Conservation (phyloP, 345 rosid genomes). For the Eucalyptus melliodora region DNA sequence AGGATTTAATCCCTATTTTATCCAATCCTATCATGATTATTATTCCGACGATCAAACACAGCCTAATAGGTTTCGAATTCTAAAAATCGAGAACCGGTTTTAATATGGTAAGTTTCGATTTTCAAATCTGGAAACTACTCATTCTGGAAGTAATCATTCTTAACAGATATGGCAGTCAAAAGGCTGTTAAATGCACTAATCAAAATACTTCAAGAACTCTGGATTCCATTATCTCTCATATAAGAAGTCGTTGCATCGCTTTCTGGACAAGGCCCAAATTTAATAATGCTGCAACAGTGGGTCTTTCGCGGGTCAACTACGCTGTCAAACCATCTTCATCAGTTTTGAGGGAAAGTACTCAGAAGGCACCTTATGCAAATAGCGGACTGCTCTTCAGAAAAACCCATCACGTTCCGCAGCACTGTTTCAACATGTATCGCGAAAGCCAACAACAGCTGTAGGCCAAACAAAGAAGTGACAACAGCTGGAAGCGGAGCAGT, state of each 20-base stretch:
- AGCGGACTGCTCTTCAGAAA: not conserved
- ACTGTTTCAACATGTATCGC: not conserved
- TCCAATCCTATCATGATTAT: too few relatives aligned
- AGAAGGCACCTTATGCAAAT: not conserved
- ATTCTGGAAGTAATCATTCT: not conserved
- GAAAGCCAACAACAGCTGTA: not conserved
- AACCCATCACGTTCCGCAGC: not conserved
- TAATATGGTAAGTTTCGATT: not conserved
- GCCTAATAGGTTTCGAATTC: not conserved
- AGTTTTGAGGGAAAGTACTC: not conserved
- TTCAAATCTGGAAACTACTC: not conserved
- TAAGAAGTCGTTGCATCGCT: not conserved
- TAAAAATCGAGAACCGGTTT: not conserved
- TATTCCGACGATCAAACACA: too few relatives aligned
- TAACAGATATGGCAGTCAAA: not conserved
- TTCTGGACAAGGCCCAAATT: not conserved
- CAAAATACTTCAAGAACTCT: not conserved
- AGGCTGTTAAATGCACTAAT: not conserved
- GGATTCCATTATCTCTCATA: not conserved
- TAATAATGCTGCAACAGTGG: not conserved
- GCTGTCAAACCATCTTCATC: not conserved
- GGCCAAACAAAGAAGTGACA: not conserved
- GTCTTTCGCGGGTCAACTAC: not conserved
- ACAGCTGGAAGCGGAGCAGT: not conserved
- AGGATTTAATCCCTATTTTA: too few relatives aligned